A percentile compares a stretch with the other conserved stretches of the same genome.
These are phyloP conservation scores for Stereum hirsutum DNA, from an alignment of 1,284 basidiomycete species.

Conservation along the genomic window DNA sequence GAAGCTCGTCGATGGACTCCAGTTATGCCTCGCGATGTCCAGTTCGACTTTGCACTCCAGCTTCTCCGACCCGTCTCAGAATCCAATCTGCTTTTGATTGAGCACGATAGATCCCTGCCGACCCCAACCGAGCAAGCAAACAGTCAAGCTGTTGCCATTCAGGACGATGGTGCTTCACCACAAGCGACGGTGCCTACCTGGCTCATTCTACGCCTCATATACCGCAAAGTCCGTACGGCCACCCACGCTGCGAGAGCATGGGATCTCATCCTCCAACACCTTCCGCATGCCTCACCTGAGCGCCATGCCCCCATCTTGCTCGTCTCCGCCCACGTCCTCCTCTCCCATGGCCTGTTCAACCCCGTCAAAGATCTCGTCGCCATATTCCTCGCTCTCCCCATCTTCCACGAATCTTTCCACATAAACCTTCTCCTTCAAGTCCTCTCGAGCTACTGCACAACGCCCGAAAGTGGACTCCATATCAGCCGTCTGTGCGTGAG, in stretches of 20 bases:
- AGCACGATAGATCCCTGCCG: no score
- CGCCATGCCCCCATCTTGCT: constrained; percentile 35
- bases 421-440: constrained; percentile 50
- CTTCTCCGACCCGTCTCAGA: no score
- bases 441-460: constrained; percentile 33
- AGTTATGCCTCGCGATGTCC: no score
- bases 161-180: no score
- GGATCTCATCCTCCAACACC: constrained; percentile 28
- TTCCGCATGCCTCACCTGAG: constrained; percentile 20
- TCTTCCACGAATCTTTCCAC: constrained; percentile 26
- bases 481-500: constrained; percentile 29
- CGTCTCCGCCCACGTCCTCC: constrained; percentile 37
- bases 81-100: no score
- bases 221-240: constrained; percentile 34
- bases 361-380: constrained; percentile 33
- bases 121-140: no score
- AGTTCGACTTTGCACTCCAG: no score
- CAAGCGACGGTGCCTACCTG: constrained; percentile 30
- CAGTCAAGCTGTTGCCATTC: no score
- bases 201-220: constrained; percentile 37
- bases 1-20: no score
- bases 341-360: constrained; percentile 33
- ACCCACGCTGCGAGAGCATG: constrained; percentile 30
- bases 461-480: constrained; percentile 27
- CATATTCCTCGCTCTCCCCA: constrained; percentile 31